Conservation (phyloP, 495 filamentous ascomycete species). For the Xylaria flabelliformis region DNA sequence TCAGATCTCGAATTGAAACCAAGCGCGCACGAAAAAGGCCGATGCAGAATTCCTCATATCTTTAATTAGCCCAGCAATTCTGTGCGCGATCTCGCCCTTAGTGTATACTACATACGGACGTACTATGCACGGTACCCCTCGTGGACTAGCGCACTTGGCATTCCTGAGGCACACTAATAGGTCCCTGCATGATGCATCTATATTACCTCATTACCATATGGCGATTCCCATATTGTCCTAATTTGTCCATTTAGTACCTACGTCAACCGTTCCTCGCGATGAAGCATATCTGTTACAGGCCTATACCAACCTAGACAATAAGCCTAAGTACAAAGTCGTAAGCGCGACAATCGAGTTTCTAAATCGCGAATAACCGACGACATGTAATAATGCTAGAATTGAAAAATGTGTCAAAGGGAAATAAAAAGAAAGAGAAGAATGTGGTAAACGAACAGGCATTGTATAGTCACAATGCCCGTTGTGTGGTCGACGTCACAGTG, state of each 20-base stretch:
- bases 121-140: not conserved
- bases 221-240: slow-evolving; percentile 7
- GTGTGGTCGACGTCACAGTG: slow-evolving; percentile 20
- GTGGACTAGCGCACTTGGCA: slow-evolving; percentile 4
- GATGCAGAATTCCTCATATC: not conserved
- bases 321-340: not conserved
- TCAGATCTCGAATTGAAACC: not conserved
- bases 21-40: not conserved
- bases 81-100: too few relatives aligned
- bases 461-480: not conserved
- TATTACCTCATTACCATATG: slow-evolving; percentile 21
- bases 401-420: not conserved
- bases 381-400: not conserved
- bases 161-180: slow-evolving; percentile 15
- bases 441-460: not conserved
- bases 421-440: not conserved
- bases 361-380: too few relatives aligned
- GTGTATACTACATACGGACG: too few relatives aligned
- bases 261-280: not conserved
- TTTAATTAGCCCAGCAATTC: not conserved
- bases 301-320: not conserved
- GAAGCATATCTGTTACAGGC: not conserved
- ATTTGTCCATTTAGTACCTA: slow-evolving; percentile 14
- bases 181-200: slow-evolving; percentile 25
- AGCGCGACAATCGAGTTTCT: not conserved